Conservation (phyloP, 1,284 basidiomycete species). For the Moesziomyces sp. region DNA sequence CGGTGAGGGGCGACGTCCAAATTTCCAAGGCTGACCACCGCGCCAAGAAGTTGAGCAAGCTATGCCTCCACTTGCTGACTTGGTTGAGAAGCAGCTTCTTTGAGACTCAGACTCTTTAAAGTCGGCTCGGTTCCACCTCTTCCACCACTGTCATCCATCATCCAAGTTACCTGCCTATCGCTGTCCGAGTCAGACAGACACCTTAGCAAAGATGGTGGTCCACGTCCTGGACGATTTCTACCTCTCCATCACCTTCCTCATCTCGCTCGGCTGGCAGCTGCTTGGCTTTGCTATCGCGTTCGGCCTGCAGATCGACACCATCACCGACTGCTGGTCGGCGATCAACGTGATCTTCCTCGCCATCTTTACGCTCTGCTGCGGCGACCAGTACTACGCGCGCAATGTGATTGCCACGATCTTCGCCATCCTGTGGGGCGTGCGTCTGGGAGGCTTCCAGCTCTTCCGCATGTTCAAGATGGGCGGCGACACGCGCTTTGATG, state of each 20-base stretch:
- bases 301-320: constrained; percentile 62
- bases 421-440: constrained; percentile 71
- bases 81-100: neutral
- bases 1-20: no score
- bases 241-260: constrained; percentile 75
- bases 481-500: constrained; percentile 62
- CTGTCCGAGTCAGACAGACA: neutral
- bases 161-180: neutral
- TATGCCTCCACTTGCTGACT: no score
- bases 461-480: constrained; percentile 65
- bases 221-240: constrained; percentile 74
- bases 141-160: neutral
- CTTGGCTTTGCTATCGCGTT: constrained; percentile 74
- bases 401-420: constrained; percentile 73
- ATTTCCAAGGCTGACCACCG: no score
- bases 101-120: neutral
- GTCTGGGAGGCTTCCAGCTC: constrained; percentile 63
- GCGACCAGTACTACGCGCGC: constrained; percentile 72
- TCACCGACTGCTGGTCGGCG: constrained; percentile 63
- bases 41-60: no score
- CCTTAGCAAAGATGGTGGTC: constrained; percentile 26
- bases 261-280: constrained; percentile 77
- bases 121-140: no score
- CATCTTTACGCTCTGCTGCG: constrained; percentile 67
- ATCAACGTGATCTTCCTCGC: constrained; percentile 64